Conservation (phyloP, 257 asterid species). For the Solanum acaule region DNA sequence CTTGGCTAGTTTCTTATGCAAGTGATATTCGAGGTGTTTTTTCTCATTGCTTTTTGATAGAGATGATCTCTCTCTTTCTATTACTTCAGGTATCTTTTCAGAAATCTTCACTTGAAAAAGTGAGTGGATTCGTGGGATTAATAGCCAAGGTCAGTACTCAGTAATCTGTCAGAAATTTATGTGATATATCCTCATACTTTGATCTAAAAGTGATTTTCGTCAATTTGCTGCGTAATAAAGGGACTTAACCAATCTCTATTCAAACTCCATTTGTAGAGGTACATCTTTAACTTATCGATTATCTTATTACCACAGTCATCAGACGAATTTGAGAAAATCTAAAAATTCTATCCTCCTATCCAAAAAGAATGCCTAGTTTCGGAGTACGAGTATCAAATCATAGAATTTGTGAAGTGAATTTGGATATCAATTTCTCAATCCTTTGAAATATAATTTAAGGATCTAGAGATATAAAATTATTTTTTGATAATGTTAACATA, state of each 20-base stretch:
- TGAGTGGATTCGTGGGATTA: conserved; percentile 36
- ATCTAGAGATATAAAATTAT: neutral
- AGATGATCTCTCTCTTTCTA: conserved; percentile 4
- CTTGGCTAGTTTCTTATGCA: neutral
- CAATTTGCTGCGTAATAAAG: neutral
- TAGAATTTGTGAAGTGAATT: neutral
- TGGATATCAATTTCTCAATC: neutral
- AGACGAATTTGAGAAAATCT: neutral
- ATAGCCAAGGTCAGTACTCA: conserved; percentile 56
- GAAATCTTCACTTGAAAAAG: conserved; percentile 32
- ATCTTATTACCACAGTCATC: neutral
- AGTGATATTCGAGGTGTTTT: neutral
- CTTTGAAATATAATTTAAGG: neutral
- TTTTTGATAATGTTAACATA: neutral
- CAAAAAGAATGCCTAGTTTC: neutral
- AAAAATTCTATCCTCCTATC: neutral
- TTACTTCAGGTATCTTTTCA: conserved; percentile 49
- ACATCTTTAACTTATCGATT: neutral
- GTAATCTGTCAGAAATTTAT: conserved; percentile 8
- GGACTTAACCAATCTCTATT: neutral
- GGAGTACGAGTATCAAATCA: neutral
- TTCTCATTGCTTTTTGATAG: neutral
- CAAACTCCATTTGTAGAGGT: neutral
- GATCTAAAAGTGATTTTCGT: neutral
- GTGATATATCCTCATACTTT: neutral